Base-by-base conservation (phyloP, 768 basidiomycete genomes). In the Leccinum olivaceopallidum region DNA sequence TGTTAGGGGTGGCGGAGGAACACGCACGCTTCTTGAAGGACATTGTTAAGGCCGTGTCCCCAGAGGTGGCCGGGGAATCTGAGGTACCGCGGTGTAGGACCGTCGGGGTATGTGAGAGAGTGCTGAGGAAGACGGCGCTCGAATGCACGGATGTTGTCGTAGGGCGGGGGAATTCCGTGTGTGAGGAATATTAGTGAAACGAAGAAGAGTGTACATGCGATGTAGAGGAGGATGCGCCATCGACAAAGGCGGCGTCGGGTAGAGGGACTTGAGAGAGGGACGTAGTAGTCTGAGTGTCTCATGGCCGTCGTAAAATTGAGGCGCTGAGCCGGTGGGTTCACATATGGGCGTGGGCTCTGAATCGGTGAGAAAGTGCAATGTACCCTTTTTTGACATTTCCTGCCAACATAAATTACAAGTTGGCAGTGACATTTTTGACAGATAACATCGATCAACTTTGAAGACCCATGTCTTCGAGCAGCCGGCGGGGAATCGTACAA, bases 21-120 rank as follows among this genome's bases (percentile, higher is more conserved):
- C 22, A 79, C 83, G 61, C 67, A 86, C 84, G 79, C 75, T 78
- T 87, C 85, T 69, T 86, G 83, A 26, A 87, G 73, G 30, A 86
- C 69, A 58, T 87, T 87, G 69, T 86, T 86, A 59, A 86, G 75
- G 1, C 86, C 86, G 57, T 82, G 83, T 0, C 83, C 84, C 84
- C 84, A 85, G 6, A 85, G 57, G 61, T 85, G 83, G 20, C 78
- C 78, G 1, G 83, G 80, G 62, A 85, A 86, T 28, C 79, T 67
- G 32, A 87, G 62, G 60, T 80, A 86, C 51, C 69, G 69, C 9
- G 54, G 48, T 18, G 64, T 67, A 59, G 24, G 63, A 20, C 20
- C 55, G 18, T 56, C 47, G 47, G 47, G 20, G 47, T 48, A 22
- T 24, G 9, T 44, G n/a, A 44, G 1, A 12, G 76, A 64, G 59